A percentile compares a stretch with the other conserved stretches of the same genome.
phyloP scores from a whole-genome alignment of 768 basidiomycete genomes.

The Cystobasidium onofrii region DNA sequence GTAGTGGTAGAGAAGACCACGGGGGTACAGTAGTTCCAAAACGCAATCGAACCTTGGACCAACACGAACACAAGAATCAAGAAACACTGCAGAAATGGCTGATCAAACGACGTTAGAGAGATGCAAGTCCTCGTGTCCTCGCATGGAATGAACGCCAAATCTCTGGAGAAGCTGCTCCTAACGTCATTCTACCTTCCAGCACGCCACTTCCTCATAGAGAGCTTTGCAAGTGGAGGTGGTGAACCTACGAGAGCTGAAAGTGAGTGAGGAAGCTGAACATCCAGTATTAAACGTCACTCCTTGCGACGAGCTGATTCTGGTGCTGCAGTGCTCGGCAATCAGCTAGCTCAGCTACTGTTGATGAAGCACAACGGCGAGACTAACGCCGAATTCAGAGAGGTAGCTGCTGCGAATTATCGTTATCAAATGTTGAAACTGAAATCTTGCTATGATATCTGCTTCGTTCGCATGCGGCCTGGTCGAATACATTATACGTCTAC shows the following conservation, averaged over 20 bases:
- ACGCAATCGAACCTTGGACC: too few species aligned
- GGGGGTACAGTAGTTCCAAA: too few species aligned
- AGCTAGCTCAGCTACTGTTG: constrained; percentile 47
- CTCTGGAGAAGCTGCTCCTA: not conserved
- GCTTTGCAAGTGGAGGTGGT: constrained; percentile 23
- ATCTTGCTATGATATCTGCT: too few species aligned
- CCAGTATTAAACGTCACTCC: not conserved
- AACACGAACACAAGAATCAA: not conserved
- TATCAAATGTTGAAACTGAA: too few species aligned
- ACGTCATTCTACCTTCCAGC: constrained; percentile 7
- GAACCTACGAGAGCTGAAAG: constrained; percentile 20
- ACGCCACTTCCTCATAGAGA: constrained; percentile 25
- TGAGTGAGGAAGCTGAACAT: not conserved
- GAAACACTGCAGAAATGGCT: constrained; percentile 6
- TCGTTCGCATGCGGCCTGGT: too few species aligned
- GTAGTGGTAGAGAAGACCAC: not conserved
- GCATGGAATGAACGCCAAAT: too few species aligned
- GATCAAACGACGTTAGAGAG: constrained; percentile 7
- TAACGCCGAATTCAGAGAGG: constrained; percentile 61
- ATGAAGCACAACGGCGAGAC: constrained; percentile 64
- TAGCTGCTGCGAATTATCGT: constrained; percentile 55
- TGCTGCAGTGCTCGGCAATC: constrained; percentile 52
- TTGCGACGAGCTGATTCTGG: not conserved
- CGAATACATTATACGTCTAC: not conserved
- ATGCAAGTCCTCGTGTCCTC: not conserved